Evolutionary conservation across 345 rosid genomes (phyloP), one percentile per base, ranked within the genome.

Genomic region (Salix suchowensis): DNA sequence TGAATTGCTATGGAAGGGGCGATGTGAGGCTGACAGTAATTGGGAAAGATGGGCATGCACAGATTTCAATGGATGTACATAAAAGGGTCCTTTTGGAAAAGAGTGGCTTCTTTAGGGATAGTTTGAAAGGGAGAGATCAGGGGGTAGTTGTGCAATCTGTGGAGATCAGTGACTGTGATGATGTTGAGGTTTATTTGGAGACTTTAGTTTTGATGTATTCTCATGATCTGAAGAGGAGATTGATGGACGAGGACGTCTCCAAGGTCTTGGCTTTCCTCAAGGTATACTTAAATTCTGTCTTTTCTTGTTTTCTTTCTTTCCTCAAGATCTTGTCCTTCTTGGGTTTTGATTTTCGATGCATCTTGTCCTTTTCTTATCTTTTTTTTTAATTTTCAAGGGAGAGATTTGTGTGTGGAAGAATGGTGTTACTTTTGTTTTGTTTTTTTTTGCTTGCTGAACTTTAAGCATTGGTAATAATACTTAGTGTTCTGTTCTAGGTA

Each of bases 141-240:
- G 73, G 84, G 10, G 30, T 23, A 7, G 68, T 88, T 28, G 82
- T 87, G 80, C 96, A 91, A 68, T 84, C 91, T 32, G 97, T 93
- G 76, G 98, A 95, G 92, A 93, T 95, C 15, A 90, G 97, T 62
- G 97, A 95, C 78, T 90, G 94, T 76, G 97, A 93, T 83, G 97
- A 95, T 76, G 86, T 95, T 7, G 98, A 93, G 88, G 89, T 90
- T 39, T 95, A 93, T 81, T 90, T 95, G 48, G 97, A 95, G 88
- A 82, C 91, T 71, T 88, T 95, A 60, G 90, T 88, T 72, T 85
- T 95, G 91, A 93, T 93, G 97, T 95, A 93, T 79, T 86, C 77
- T 54, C 92, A 89, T 77, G 96, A 95, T 83, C 73, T 91, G 81
- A 95, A 80, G 85, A 90, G 80, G 89, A 89, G 82, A 67, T 72